Evolutionary conservation across 2,329 filamentous ascomycete species (phyloP).

Genomic region (Xylariaceae sp.): DNA sequence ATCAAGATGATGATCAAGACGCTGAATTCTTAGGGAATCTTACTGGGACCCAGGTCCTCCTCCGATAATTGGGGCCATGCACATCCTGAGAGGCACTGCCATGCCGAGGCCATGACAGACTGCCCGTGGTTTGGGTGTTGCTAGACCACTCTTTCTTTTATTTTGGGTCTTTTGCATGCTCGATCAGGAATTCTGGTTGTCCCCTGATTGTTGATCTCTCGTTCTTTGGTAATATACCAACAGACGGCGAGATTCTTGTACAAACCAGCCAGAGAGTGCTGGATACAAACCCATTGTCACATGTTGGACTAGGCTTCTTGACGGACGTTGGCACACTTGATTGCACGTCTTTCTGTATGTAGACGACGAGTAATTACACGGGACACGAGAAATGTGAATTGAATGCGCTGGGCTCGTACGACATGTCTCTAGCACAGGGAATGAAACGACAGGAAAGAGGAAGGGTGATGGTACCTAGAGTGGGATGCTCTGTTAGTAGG

Average conservation of each 20-base stretch:
- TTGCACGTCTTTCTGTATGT: constrained; percentile 6
- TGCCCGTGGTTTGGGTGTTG: not conserved
- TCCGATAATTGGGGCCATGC: not conserved
- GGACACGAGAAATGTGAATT: too few relatives aligned
- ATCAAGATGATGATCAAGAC: constrained; percentile 71
- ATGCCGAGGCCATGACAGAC: not conserved
- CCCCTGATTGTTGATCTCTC: not conserved
- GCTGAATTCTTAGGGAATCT: constrained; percentile 35
- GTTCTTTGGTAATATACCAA: not conserved
- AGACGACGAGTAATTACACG: not conserved
- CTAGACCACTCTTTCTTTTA: not conserved
- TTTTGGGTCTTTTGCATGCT: not conserved
- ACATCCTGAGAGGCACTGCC: not conserved
- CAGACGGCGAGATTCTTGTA: not conserved
- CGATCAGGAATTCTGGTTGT: not conserved
- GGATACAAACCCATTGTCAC: not conserved
- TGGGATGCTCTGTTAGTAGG: too few relatives aligned
- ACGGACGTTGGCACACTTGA: constrained; percentile 1
- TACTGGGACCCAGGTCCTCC: not conserved
- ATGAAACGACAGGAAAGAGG: too few relatives aligned
- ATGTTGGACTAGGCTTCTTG: not conserved
- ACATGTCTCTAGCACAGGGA: too few relatives aligned
- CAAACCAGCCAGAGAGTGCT: not conserved
- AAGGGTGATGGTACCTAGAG: too few relatives aligned
- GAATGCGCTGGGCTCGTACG: too few relatives aligned